These are phyloP conservation scores for Inga leiocalycina DNA, from an alignment of 306 rosid species.

Conservation along the genomic window DNA sequence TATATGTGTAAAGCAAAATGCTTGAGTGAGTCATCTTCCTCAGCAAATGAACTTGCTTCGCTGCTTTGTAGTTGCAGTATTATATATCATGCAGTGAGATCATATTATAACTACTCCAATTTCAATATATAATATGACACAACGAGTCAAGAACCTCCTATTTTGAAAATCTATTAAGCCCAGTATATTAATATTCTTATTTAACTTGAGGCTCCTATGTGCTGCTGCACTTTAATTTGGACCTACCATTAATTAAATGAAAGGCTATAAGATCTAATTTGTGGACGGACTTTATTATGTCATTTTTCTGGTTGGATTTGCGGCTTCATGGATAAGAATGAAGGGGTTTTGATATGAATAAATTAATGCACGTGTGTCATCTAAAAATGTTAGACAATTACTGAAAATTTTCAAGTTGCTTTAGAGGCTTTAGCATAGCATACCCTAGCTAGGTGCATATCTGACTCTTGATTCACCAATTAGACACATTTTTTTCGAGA, in stretches of 20 bases:
- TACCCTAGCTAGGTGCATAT: constrained; percentile 20
- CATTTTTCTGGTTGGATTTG: constrained; percentile 22
- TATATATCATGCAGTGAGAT: constrained; percentile 9
- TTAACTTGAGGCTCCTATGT: constrained; percentile 21
- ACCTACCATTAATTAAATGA: constrained; percentile 2
- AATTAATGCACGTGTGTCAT: constrained; percentile 20
- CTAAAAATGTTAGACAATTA: constrained; percentile 17
- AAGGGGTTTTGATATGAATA: not conserved
- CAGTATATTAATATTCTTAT: not conserved
- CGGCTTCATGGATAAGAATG: constrained; percentile 27
- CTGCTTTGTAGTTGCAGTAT: constrained; percentile 12
- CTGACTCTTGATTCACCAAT: constrained; percentile 25
- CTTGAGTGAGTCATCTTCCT: constrained; percentile 60
- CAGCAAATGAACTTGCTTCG: constrained; percentile 47
- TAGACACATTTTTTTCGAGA: not conserved
- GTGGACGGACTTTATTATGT: not conserved
- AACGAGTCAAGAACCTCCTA: not conserved
- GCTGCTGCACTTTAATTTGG: not conserved
- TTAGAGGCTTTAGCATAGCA: constrained; percentile 30
- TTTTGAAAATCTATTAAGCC: constrained; percentile 32
- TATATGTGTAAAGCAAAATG: constrained; percentile 45
- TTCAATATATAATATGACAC: not conserved
- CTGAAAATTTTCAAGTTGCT: constrained; percentile 26
- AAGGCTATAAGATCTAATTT: not conserved
- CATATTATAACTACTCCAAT: constrained; percentile 12